Conservation (phyloP, 768 basidiomycete species). For the Boletus patriciae region DNA sequence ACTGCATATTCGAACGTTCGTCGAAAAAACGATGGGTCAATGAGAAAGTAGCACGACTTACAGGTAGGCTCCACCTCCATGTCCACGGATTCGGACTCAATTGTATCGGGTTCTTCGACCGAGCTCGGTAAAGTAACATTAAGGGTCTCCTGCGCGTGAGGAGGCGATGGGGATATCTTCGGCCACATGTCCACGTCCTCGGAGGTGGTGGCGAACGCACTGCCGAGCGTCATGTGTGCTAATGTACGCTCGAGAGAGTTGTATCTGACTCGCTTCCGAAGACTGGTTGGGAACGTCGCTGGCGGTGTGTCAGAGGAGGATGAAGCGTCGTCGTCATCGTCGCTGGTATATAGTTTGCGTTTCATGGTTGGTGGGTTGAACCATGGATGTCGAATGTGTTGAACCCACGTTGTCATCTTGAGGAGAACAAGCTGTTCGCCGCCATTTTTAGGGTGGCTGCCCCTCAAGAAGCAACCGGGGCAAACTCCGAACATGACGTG, state of each 20-base stretch:
- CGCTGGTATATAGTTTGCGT: conserved; percentile 35
- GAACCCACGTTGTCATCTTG: conserved; percentile 35
- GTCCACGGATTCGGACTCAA: conserved; percentile 50
- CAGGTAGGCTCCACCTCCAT: conserved; percentile 74
- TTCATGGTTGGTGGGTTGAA: conserved; percentile 40
- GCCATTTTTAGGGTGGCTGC: neutral
- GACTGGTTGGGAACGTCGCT: conserved; percentile 41
- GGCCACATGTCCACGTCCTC: conserved; percentile 23
- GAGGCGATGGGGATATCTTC: conserved; percentile 4
- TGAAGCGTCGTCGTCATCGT: conserved; percentile 16
- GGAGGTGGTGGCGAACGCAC: conserved; percentile 1
- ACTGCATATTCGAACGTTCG: neutral
- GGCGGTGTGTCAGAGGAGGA: conserved; percentile 7
- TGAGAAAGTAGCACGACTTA: conserved; percentile 33
- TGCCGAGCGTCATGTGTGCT: conserved; percentile 46
- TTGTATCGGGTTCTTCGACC: conserved; percentile 42
- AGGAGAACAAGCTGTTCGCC: neutral
- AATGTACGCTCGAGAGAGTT: conserved; percentile 55
- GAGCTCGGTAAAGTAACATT: conserved; percentile 34
- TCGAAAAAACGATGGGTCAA: neutral
- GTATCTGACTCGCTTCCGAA: conserved; percentile 50
- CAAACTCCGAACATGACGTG: no score
- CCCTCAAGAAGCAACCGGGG: no score
- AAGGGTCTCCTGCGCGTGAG: conserved; percentile 4
- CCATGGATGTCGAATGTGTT: conserved; percentile 46